Base-by-base conservation (phyloP, 371 early-diverging fungal genomes). In the Apophysomyces elegans region DNA sequence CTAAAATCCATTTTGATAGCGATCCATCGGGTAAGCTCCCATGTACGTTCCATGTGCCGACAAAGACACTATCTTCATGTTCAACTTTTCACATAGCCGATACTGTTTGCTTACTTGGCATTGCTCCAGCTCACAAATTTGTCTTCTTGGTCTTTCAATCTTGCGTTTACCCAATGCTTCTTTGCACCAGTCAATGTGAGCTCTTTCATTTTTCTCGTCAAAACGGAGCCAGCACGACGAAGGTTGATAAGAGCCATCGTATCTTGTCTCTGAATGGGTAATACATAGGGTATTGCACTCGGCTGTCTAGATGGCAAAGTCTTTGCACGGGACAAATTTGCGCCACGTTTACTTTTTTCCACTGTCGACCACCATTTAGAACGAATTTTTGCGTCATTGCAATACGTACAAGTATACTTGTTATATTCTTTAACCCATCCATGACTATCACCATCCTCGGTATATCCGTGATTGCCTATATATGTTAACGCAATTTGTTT, bases 1-100 rank as follows among this genome's bases (percentile, higher is more conserved):
- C 74, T 38, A 77, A 69, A 1, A 95, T 71, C 96, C 96, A 97
- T 7, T 83, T 70, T 1, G 74, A 66, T 14, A 96, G 46, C 1
- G 86, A 69, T 39, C 86, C 78, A 3, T 85, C 77, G 1, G 93
- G 87, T 11, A 78, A 67, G 26, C 83, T 84, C 9, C 95, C 96
- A 74, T 94, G 94, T 14, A 96, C 95, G 67, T 97, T 97, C 93
- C 95, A 97, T 0, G 96, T 93, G 0, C 96, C 96, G 1, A 90
- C 86, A 77, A 95, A 93, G 2, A 91, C 76, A 46, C 91, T 88
- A 66, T 0, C 0, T 21, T 5, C 21, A n/a, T 50, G 16, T 18
- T 50, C 9, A 50, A 26, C 4, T 50, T 50, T 21, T 11, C 21
- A 26, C 21, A 9, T 16, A 2, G 21, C 5, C 7, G 9, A 21